Evolutionary conservation across 1,139 yeast genomes (phyloP).

Genomic region (Nakaseomyces kungkrabaensis): DNA sequence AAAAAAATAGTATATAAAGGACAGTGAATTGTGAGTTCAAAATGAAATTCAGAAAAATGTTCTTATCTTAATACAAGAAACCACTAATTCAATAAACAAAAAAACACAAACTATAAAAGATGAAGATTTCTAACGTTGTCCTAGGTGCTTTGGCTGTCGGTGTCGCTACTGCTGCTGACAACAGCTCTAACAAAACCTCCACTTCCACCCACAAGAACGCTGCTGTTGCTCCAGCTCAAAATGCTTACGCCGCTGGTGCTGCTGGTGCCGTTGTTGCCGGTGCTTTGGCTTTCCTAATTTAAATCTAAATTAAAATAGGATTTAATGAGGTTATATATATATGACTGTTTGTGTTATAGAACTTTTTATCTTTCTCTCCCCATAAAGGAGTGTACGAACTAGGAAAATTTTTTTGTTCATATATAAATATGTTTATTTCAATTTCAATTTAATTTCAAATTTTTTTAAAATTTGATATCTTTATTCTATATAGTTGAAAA

Average conservation of each 20-base stretch:
- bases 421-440: too few species aligned
- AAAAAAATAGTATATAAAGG: too few species aligned
- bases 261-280: constrained; percentile 25
- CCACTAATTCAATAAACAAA: neutral
- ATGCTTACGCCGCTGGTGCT: constrained; percentile 12
- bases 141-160: constrained; percentile 17
- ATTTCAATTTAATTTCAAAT: neutral
- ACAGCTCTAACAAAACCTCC: constrained; percentile 6
- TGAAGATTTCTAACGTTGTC: constrained; percentile 19
- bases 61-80: neutral
- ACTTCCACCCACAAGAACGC: constrained; percentile 9
- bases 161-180: constrained; percentile 9
- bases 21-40: too few species aligned
- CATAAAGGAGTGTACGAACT: too few species aligned
- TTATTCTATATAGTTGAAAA: neutral
- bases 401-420: too few species aligned
- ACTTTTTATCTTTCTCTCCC: too few species aligned
- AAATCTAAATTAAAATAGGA: neutral
- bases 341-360: too few species aligned
- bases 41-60: too few species aligned
- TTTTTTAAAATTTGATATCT: too few species aligned
- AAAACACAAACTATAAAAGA: constrained; percentile 3
- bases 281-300: constrained; percentile 23
- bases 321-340: too few species aligned
- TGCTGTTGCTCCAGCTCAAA: constrained; percentile 5